Evolutionary conservation across 148 eudicot species (phyloP), one percentile per base, ranked within the genome.

Genomic region (Rhododendron williamsianum): DNA sequence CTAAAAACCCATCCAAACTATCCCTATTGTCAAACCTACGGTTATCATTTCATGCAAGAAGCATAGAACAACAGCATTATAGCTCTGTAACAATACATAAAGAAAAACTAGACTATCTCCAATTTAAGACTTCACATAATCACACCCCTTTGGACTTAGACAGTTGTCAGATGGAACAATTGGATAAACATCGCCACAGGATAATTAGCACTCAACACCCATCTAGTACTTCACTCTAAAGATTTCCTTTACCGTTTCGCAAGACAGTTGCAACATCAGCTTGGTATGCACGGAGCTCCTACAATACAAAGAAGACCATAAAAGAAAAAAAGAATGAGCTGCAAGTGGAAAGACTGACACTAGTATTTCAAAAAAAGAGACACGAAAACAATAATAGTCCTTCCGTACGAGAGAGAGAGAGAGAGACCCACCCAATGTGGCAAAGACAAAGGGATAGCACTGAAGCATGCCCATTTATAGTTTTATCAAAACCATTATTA

Each of bases 271-370:
- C 99, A 84, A 97, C 92, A 89, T 97, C 99, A 88, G 99, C 99
- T 93, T 97, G 99, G 92, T 97, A 97, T 78, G 99, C 99, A 80
- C 98, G 95, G 48, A 97, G 90, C 90, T 97, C 99, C 99, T 97
- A 87, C 84, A 88, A 86, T 80, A 52, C 73, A 38, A 83, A 38
- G 83, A 71, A 43, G 83, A 56, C 45, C 51, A 69, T 30, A 36
- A 84, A 85, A 72, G 76, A 23, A 6, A 56, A 76, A 82, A 38
- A 33, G 58, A 78, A 86, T 87, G 73, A 83, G 81, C 58, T 45
- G 52, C 38, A 71, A 23, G 49, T 38, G 46, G 13, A 84, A 78
- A 72, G 9, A 60, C 8, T 6, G 84, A 67, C 82, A 2, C 25
- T 8, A 35, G 3, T 18, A 21, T 12, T n/a, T 3, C 16, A 9